These are phyloP conservation scores for Secale cereale DNA, from an alignment of 176 grass and related monocot species.

Conservation along the genomic window DNA sequence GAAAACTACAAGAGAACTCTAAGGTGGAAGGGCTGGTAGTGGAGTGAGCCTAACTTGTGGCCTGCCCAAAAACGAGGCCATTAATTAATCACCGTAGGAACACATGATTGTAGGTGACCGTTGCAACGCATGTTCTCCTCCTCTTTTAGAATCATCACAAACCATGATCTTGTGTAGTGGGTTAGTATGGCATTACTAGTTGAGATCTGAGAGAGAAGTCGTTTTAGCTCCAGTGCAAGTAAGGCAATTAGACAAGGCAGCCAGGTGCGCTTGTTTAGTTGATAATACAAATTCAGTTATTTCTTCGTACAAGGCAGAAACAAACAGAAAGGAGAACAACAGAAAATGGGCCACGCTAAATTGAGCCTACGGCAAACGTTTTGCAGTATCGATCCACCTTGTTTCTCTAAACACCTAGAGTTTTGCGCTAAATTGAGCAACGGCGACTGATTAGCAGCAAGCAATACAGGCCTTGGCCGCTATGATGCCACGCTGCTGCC, in stretches of 20 bases:
- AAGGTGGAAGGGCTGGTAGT: not conserved
- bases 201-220: not conserved
- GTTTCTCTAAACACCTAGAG: no score
- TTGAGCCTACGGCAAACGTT: not conserved
- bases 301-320: not conserved
- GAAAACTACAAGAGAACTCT: not conserved
- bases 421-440: no score
- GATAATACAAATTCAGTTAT: not conserved
- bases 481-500: slow-evolving; percentile 1
- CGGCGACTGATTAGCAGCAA: not conserved
- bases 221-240: not conserved
- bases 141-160: not conserved
- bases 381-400: not conserved
- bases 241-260: not conserved
- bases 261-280: no score
- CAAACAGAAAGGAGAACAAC: not conserved
- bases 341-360: not conserved
- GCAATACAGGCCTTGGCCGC: not conserved
- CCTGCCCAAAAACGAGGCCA: not conserved
- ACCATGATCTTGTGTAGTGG: not conserved
- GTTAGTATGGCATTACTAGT: not conserved
- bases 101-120: not conserved
- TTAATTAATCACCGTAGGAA: not conserved
- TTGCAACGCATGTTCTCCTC: not conserved
- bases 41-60: not conserved